Evolutionary conservation across 2,329 filamentous ascomycete species (phyloP).

Genomic region (Claviceps arundinis): DNA sequence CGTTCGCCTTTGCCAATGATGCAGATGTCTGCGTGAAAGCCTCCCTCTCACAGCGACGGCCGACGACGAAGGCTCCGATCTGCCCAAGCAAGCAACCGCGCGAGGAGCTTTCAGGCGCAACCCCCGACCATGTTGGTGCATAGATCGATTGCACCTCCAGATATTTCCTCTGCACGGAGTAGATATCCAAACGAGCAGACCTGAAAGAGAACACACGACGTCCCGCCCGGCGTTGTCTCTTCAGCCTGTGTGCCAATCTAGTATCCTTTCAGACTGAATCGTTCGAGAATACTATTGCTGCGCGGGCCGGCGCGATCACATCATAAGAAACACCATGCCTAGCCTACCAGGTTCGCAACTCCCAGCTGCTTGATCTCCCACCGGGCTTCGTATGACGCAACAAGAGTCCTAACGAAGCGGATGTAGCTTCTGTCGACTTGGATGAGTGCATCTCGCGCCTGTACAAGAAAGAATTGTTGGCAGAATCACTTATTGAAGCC

Average conservation of each 20-base stretch:
- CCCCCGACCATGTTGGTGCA: constrained; percentile 29
- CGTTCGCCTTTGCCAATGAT: not conserved
- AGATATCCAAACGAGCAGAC: constrained; percentile 16
- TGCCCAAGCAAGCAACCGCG: not conserved
- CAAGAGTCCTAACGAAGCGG: not conserved
- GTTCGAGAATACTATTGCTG: too few relatives aligned
- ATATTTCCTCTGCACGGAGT: constrained; percentile 23
- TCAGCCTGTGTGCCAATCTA: not conserved
- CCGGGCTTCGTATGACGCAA: not conserved
- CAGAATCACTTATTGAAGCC: constrained; percentile 95
- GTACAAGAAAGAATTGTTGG: constrained; percentile 92
- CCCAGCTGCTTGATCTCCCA: not conserved
- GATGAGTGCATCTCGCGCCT: constrained; percentile 96
- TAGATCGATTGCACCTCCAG: constrained; percentile 21
- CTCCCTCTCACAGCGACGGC: constrained; percentile 3
- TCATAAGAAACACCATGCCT: constrained; percentile 31
- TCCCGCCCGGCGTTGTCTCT: not conserved
- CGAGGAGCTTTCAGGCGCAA: constrained; percentile 18
- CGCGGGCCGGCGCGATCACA: not conserved
- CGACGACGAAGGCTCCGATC: constrained; percentile 4
- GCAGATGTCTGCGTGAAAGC: constrained; percentile 4
- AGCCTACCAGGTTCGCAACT: constrained; percentile 38
- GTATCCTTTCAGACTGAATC: too few relatives aligned
- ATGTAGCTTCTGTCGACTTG: constrained; percentile 80
- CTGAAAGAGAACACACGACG: not conserved